Base-by-base conservation (phyloP, 163 green algal species). In the Volvox carteri region DNA sequence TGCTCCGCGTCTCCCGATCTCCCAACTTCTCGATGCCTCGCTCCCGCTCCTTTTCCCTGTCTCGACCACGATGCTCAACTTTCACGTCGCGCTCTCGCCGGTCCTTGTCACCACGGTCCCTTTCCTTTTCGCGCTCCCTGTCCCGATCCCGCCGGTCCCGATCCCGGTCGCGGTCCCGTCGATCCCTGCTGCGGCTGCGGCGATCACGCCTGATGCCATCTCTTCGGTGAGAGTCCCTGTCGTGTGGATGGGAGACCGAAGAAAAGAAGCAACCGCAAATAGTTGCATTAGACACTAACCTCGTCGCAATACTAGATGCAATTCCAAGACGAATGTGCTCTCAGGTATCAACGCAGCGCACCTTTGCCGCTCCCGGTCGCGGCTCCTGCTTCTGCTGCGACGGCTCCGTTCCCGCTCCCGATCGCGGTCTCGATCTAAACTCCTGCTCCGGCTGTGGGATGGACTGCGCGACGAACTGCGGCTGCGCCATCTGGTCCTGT, bases 381-480 rank as follows among this genome's bases (percentile, higher is more conserved):
- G 68, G 70, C 84, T 88, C 39, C 84, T 84, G 84, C 84, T 88
- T 28, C 84, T 84, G 84, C 84, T 88, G 1, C 84, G 50, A 42
- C 84, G 60, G n/a, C 67, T 35, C 19, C 68, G 46, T 3, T 54
- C 86, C 68, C 78, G 37, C 65, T 90, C 75, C 4, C 86, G 44
- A 1, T 91, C 87, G 44, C 60, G 54, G 37, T 76, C 75, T 18
- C 72, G 35, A 33, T 62, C 48, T 4, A 68, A 42, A 18, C 83
- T 78, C 7, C 70, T 76, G 62, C 79, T 87, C 4, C 62, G 67
- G 79, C 79, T 87, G 44, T 42, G 44, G 9, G 79, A 78, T n/a
- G 37, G 28, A 16, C 77, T 74, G 56, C 58, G 58, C 18, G 78
- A 86, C 0, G n/a, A 21, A 70, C 80, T 78, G 0, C 37, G 16